These are phyloP conservation scores for Dioscorea dumetorum DNA, from an alignment of 106 monocot genomes.

Conservation along the genomic window DNA sequence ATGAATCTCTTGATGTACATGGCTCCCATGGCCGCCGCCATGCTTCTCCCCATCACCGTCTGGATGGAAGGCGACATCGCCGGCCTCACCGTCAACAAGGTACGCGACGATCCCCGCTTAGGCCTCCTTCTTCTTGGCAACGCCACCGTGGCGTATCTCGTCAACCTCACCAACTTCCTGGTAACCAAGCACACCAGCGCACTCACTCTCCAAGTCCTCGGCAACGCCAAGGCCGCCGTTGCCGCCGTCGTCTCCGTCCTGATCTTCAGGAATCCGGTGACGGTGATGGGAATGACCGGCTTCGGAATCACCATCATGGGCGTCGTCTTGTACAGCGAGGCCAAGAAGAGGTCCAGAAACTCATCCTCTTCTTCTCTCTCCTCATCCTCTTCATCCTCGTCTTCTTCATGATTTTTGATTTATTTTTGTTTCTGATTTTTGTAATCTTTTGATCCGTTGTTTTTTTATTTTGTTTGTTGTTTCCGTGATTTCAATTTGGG, in stretches of 20 bases:
- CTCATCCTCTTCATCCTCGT: neutral
- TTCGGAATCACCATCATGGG: conserved; percentile 19
- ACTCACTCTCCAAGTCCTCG: conserved; percentile 18
- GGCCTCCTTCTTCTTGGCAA: conserved; percentile 5
- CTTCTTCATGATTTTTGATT: neutral
- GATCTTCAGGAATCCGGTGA: conserved; percentile 15
- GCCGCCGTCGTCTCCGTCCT: conserved; percentile 15
- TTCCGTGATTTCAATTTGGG: too few species aligned
- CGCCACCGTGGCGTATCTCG: conserved; percentile 16
- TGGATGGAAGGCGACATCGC: conserved; percentile 1
- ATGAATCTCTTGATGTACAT: conserved; percentile 18
- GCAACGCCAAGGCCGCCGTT: conserved; percentile 19
- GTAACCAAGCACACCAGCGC: conserved; percentile 22
- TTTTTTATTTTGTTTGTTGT: too few species aligned
- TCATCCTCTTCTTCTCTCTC: neutral
- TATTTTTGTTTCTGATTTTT: too few species aligned
- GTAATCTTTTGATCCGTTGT: too few species aligned
- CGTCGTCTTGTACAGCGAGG: conserved; percentile 14
- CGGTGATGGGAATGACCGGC: conserved; percentile 15
- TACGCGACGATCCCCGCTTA: neutral
- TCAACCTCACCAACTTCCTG: conserved; percentile 15
- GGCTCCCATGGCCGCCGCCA: conserved; percentile 10
- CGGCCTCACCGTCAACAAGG: neutral
- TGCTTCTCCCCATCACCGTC: conserved; percentile 6
- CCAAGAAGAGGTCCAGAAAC: conserved; percentile 15